Base-by-base conservation (phyloP, 345 rosid genomes). In the Melaleuca quinquenervia region DNA sequence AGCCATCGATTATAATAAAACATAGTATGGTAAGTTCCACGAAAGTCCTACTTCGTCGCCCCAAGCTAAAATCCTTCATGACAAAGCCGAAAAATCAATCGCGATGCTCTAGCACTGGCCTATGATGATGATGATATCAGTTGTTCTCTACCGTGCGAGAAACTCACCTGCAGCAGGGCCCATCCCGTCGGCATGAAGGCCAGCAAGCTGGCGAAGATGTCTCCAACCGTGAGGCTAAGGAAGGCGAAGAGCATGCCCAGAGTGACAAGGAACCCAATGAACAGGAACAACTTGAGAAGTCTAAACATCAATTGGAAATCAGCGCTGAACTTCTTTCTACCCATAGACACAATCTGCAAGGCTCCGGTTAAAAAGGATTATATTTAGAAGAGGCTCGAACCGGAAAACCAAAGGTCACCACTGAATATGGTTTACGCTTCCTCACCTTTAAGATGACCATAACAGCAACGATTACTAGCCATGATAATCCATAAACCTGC, bases 261-360 rank as follows among this genome's bases (percentile, higher is more conserved):
- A 49, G 92, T 90, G 82, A 91, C 95, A 76, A 93, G 78, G 18
- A 55, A 91, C 22, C 98, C 99, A 6, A 94, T 84, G 86, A 96
- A 96, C 60, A 96, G 94, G 84, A 94, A 88, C 82, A 97, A 83
- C 88, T 96, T 97, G 50, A 96, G 90, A 26, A 97, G 94, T 90
- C 99, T 92, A 93, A 97, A 97, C 96, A 97, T 90, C 45, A 97
- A 94, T 90, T 97, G 99, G 87, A 97, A 97, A 90, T 97, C 99
- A 11, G 98, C 99, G 56, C 98, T 94, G 88, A 97, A 96, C 88
- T 92, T 97, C 94, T 94, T 97, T 89, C 98, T 92, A 22, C 99
- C 99, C 98, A 94, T 93, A 32, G 98, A 96, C 9, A 95, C 96
- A 48, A 96, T 94, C 98, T 95, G 94, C 90, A 88, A 75, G 6